phyloP scores from a whole-genome alignment of 768 basidiomycete species.

The Coprinopsis sp. region DNA sequence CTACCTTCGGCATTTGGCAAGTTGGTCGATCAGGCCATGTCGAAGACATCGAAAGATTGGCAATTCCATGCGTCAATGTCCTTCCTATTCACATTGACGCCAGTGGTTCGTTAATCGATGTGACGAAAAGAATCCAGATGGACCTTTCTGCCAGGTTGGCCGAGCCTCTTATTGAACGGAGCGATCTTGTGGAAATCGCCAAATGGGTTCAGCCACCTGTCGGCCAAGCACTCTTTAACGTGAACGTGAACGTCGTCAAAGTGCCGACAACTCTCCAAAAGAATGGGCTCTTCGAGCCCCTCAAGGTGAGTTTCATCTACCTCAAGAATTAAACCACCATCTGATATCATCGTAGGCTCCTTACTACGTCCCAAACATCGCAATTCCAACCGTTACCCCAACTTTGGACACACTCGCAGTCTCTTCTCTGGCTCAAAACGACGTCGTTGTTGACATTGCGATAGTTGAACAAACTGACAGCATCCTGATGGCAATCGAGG shows the following conservation, averaged over 20 bases:
- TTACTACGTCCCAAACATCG: conserved; percentile 27
- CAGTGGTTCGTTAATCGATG: conserved; percentile 17
- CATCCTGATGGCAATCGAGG: conserved; percentile 30
- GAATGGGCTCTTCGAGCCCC: conserved; percentile 22
- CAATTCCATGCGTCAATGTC: conserved; percentile 42
- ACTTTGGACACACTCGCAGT: conserved; percentile 18
- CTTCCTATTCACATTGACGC: conserved; percentile 32
- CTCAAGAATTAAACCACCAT: background rate
- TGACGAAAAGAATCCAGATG: conserved; percentile 28
- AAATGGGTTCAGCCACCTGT: conserved; percentile 30
- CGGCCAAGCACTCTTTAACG: conserved; percentile 34
- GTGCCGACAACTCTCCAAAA: conserved; percentile 20
- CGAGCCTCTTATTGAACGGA: conserved; percentile 38
- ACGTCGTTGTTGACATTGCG: conserved; percentile 28
- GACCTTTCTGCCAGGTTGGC: conserved; percentile 29
- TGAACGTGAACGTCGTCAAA: conserved; percentile 41
- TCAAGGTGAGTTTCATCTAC: conserved; percentile 28
- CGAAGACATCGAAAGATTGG: conserved; percentile 32
- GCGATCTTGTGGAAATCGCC: conserved; percentile 30
- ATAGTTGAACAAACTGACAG: conserved; percentile 18
- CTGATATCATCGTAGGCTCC: conserved; percentile 23
- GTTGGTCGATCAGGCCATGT: conserved; percentile 36
- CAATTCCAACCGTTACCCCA: conserved; percentile 11
- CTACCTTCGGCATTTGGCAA: conserved; percentile 45
- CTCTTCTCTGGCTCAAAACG: conserved; percentile 23